Conservation (phyloP, 2,329 filamentous ascomycete genomes). For the Pseudogymnoascus sp. region DNA sequence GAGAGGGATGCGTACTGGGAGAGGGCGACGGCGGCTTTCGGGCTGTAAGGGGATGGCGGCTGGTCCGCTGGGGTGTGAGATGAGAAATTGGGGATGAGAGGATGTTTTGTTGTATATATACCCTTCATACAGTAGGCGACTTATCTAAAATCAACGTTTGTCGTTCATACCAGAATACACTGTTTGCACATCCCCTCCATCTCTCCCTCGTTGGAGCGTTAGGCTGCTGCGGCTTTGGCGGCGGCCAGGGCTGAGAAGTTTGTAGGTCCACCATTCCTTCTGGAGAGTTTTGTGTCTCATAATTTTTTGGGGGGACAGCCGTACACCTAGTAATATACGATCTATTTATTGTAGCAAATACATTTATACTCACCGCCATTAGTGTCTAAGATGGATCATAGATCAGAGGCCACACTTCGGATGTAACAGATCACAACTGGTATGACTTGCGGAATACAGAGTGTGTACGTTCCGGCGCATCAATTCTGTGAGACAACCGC, state of each 20-base stretch:
- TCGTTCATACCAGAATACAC: not conserved
- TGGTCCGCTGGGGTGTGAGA: not conserved
- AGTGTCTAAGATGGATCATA: not conserved
- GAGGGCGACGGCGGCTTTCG: constrained; percentile 36
- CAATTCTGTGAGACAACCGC: too few species aligned
- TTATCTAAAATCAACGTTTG: not conserved
- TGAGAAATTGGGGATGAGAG: not conserved
- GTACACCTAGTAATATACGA: too few species aligned
- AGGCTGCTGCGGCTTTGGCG: too few species aligned
- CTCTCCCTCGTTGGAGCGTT: too few species aligned
- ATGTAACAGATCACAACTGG: not conserved
- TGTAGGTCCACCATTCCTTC: too few species aligned
- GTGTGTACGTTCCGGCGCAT: too few species aligned
- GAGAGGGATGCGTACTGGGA: constrained; percentile 43
- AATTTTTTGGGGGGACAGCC: too few species aligned
- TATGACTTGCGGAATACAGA: not conserved
- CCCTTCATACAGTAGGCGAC: not conserved
- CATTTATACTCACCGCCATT: not conserved
- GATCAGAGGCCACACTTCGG: too few species aligned
- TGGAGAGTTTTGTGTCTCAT: too few species aligned
- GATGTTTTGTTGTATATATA: not conserved
- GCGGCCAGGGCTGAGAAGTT: too few species aligned
- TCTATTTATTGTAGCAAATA: not conserved
- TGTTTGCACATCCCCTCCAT: not conserved
- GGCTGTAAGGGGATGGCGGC: constrained; percentile 13